These are phyloP conservation scores for Cronartium quercuum DNA, from an alignment of 1,284 basidiomycete species.

Conservation along the genomic window DNA sequence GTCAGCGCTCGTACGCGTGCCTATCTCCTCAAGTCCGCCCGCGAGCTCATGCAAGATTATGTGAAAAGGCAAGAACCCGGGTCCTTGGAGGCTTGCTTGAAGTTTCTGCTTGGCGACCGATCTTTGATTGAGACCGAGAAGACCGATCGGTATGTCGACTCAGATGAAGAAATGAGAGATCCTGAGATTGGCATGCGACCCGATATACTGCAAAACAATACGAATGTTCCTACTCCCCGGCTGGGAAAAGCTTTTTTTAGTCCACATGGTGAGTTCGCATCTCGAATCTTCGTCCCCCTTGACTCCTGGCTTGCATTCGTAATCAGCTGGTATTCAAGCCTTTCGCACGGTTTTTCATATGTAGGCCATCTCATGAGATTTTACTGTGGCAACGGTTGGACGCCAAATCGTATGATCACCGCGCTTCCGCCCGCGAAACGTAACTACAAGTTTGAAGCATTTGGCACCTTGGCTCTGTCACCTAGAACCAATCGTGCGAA, in stretches of 20 bases:
- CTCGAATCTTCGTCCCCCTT: neutral
- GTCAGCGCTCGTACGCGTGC: conserved; percentile 34
- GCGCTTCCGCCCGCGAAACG: conserved; percentile 1
- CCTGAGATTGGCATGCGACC: conserved; percentile 18
- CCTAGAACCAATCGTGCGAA: neutral
- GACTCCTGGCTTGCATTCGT: neutral
- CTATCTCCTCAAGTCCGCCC: conserved; percentile 34
- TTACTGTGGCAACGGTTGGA: conserved; percentile 26
- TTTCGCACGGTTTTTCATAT: neutral
- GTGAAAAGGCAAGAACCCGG: conserved; percentile 24
- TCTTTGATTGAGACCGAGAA: conserved; percentile 18
- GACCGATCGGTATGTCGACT: conserved; percentile 25
- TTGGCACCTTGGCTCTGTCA: conserved; percentile 23
- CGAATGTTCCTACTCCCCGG: conserved; percentile 30
- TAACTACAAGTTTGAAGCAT: conserved; percentile 37
- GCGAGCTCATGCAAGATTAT: conserved; percentile 29
- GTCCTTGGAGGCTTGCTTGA: conserved; percentile 28
- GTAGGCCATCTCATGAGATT: conserved; percentile 25
- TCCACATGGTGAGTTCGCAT: conserved; percentile 24
- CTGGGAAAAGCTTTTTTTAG: conserved; percentile 22
- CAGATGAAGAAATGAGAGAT: conserved; percentile 32
- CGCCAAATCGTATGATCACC: conserved; percentile 1
- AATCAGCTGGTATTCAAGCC: neutral
- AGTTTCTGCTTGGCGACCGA: conserved; percentile 31
- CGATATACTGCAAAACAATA: conserved; percentile 32